Conservation (phyloP, 768 basidiomycete genomes). For the Sarcomyxa edulis region DNA sequence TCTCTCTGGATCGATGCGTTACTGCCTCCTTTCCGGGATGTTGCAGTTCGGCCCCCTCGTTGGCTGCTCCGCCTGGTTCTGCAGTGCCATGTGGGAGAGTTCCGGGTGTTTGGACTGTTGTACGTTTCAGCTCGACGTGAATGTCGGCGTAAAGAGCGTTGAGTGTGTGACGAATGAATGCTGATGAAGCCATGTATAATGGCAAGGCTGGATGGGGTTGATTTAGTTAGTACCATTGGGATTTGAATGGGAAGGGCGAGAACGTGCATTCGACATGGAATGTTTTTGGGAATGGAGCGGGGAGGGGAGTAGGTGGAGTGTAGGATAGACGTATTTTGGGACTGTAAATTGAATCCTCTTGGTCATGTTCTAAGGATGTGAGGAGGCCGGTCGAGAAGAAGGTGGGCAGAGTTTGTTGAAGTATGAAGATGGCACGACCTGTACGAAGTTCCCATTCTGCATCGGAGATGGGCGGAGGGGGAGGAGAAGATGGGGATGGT, state of each 20-base stretch:
- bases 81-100: conserved; percentile 1
- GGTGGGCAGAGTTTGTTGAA: conserved; percentile 64
- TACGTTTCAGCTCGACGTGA: conserved; percentile 46
- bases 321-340: conserved; percentile 58
- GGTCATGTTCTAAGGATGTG: background rate
- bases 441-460: conserved; percentile 77
- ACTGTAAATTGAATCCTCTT: conserved; percentile 52
- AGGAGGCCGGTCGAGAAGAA: conserved; percentile 70
- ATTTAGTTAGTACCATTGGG: too few species aligned
- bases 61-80: background rate
- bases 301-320: conserved; percentile 62
- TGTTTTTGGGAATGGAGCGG: conserved; percentile 64
- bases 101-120: conserved; percentile 31
- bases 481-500: too few species aligned
- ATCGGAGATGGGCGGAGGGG: conserved; percentile 54
- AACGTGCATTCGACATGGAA: conserved; percentile 66
- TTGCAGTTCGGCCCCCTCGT: conserved; percentile 9
- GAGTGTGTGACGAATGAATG: conserved; percentile 67
- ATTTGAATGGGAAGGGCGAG: too few species aligned
- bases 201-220: conserved; percentile 66
- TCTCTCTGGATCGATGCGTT: conserved; percentile 39
- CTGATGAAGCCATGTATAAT: conserved; percentile 66
- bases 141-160: conserved; percentile 71
- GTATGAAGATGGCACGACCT: conserved; percentile 68
- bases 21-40: conserved; percentile 2